A percentile compares a stretch with the other conserved stretches of the same genome.
Conservation (phyloP, 192 early-diverging fungal species). For the Umbelopsis ramanniana region DNA sequence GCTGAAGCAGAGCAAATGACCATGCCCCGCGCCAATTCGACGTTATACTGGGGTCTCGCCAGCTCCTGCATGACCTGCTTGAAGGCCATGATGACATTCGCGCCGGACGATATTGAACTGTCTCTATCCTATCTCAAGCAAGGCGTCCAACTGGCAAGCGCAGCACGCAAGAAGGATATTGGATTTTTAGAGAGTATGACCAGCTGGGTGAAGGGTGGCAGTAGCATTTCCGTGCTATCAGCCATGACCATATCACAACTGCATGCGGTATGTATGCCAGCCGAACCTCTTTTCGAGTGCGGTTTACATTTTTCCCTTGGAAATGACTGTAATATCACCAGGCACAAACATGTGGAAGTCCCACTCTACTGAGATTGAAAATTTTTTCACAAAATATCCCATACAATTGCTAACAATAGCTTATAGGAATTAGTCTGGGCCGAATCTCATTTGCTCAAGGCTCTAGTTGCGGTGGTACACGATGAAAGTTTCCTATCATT, state of each 20-base stretch:
- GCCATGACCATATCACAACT: conserved; percentile 60
- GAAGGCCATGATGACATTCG: conserved; percentile 81
- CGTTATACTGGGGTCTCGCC: conserved; percentile 77
- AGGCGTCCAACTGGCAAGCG: conserved; percentile 63
- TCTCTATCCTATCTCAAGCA: conserved; percentile 66
- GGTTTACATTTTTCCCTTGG: neutral
- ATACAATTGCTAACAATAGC: neutral
- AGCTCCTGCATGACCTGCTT: conserved; percentile 71
- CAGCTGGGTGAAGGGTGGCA: conserved; percentile 47
- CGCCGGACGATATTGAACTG: conserved; percentile 63
- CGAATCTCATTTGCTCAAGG: conserved; percentile 75
- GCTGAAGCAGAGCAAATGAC: conserved; percentile 68
- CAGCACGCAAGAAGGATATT: conserved; percentile 64
- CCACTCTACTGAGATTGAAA: conserved; percentile 1
- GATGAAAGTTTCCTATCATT: conserved; percentile 81
- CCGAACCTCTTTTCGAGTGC: neutral
- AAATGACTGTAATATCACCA: neutral
- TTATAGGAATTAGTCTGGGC: conserved; percentile 76
- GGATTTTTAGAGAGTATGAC: conserved; percentile 53
- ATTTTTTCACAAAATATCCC: neutral
- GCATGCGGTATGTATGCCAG: conserved; percentile 56
- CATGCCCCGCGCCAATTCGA: conserved; percentile 31
- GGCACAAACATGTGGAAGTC: conserved; percentile 16
- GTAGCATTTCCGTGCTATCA: conserved; percentile 49
- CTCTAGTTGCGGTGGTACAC: conserved; percentile 73